A percentile compares a stretch with the other conserved stretches of the same genome.
Conservation (phyloP, 371 early-diverging fungal genomes). For the Funneliformis caledonium region DNA sequence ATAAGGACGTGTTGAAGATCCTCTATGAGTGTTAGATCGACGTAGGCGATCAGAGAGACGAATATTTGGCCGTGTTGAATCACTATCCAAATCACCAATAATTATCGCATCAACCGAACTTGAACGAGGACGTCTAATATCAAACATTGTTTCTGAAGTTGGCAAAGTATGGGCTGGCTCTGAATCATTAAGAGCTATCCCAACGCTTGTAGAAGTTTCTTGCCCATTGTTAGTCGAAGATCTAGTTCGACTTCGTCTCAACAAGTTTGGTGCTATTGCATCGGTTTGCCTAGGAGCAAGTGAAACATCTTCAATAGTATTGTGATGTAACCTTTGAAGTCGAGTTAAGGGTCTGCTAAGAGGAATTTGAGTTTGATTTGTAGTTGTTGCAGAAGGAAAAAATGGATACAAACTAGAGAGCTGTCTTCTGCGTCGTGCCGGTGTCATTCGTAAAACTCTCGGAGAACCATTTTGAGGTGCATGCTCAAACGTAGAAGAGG, state of each 20-base stretch:
- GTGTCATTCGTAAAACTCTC: slow-evolving; percentile 37
- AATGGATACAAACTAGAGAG: slow-evolving; percentile 31
- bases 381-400: slow-evolving; percentile 22
- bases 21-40: slow-evolving; percentile 15
- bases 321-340: slow-evolving; percentile 26
- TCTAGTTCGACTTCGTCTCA: slow-evolving; percentile 23
- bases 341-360: slow-evolving; percentile 24
- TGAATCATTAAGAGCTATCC: neutral
- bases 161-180: neutral
- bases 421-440: slow-evolving; percentile 32
- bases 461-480: slow-evolving; percentile 22
- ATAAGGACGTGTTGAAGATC: slow-evolving; percentile 1
- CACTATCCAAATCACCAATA: slow-evolving; percentile 11
- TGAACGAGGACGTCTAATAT: slow-evolving; percentile 8
- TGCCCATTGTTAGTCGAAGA: slow-evolving; percentile 21
- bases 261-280: slow-evolving; percentile 11
- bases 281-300: slow-evolving; percentile 26
- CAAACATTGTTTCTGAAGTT: neutral
- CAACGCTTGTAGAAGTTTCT: neutral
- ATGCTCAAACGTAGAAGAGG: neutral
- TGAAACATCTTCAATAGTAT: slow-evolving; percentile 22
- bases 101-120: slow-evolving; percentile 10
- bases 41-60: slow-evolving; percentile 6
- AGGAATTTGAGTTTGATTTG: slow-evolving; percentile 24
- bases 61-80: slow-evolving; percentile 2